Evolutionary conservation across 2,329 filamentous ascomycete species (phyloP).

Genomic region (Xylaria sp.): DNA sequence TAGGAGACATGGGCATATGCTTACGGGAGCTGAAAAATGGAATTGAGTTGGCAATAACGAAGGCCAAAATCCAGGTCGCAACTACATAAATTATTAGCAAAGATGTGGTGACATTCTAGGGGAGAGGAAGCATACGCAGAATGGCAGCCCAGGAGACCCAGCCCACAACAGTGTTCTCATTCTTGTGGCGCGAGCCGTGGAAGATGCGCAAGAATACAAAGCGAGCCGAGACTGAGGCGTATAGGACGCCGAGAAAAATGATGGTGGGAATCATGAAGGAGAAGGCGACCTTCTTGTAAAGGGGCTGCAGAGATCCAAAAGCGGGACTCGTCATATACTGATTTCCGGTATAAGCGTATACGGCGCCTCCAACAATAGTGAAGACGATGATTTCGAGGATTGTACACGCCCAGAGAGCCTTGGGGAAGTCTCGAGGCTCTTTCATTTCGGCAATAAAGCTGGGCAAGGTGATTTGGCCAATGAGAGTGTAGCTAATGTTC

Average conservation of each 20-base stretch:
- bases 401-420: constrained; percentile 90
- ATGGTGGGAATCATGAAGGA: constrained; percentile 96
- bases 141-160: constrained; percentile 85
- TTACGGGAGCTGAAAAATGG: constrained; percentile 86
- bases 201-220: constrained; percentile 95
- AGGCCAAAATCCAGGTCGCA: constrained; percentile 84
- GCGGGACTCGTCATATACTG: constrained; percentile 90
- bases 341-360: constrained; percentile 89
- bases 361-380: constrained; percentile 80
- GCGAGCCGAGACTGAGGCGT: constrained; percentile 87
- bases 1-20: constrained; percentile 41
- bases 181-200: constrained; percentile 81
- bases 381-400: constrained; percentile 90
- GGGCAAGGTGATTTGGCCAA: constrained; percentile 92
- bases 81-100: constrained; percentile 52
- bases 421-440: constrained; percentile 84
- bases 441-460: constrained; percentile 97
- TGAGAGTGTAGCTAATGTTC: constrained; percentile 97
- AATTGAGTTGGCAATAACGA: constrained; percentile 92
- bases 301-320: constrained; percentile 82
- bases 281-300: constrained; percentile 89
- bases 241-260: constrained; percentile 90
- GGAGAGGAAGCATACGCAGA: constrained; percentile 59
- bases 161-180: constrained; percentile 81
- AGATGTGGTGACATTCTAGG: not conserved